Evolutionary conservation across 2,329 filamentous ascomycete species (phyloP).

Genomic region (Aspergillus brasiliensis): DNA sequence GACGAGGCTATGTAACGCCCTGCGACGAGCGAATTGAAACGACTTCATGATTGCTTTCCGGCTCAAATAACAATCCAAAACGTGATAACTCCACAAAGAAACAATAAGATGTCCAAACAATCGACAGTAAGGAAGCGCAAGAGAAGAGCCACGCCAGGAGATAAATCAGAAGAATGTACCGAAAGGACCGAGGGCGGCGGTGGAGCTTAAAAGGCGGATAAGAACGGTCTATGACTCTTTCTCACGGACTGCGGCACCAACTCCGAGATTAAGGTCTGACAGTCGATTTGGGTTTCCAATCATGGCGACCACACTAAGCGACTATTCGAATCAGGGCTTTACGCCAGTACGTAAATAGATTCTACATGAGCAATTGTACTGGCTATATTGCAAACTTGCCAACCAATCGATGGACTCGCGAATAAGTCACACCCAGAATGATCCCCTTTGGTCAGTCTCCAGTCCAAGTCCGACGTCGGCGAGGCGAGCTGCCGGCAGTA

Average conservation of each 20-base stretch:
- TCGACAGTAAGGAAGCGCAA: not conserved
- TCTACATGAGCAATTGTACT: not conserved
- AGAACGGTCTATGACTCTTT: slow-evolving; percentile 24
- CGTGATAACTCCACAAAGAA: not conserved
- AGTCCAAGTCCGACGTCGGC: slow-evolving; percentile 1
- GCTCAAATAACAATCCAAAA: not conserved
- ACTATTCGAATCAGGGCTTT: not conserved
- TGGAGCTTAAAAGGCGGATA: slow-evolving; percentile 18
- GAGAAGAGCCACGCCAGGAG: not conserved
- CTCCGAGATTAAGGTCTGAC: slow-evolving; percentile 24
- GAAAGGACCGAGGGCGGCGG: slow-evolving; percentile 7
- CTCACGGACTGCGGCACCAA: slow-evolving; percentile 29
- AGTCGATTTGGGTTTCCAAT: not conserved
- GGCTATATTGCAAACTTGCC: not conserved
- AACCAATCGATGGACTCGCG: not conserved
- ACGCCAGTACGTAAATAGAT: too few relatives aligned
- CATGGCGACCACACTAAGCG: not conserved
- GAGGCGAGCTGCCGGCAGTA: slow-evolving; percentile 4
- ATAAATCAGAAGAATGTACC: not conserved
- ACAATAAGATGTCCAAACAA: not conserved
- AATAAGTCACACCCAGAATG: not conserved
- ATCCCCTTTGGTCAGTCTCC: not conserved
- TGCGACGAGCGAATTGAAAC: slow-evolving; percentile 38
- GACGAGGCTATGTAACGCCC: slow-evolving; percentile 29
- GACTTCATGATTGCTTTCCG: slow-evolving; percentile 32